Evolutionary conservation across 2,329 filamentous ascomycete genomes (phyloP).

Genomic region (Colletotrichum liaoningense): DNA sequence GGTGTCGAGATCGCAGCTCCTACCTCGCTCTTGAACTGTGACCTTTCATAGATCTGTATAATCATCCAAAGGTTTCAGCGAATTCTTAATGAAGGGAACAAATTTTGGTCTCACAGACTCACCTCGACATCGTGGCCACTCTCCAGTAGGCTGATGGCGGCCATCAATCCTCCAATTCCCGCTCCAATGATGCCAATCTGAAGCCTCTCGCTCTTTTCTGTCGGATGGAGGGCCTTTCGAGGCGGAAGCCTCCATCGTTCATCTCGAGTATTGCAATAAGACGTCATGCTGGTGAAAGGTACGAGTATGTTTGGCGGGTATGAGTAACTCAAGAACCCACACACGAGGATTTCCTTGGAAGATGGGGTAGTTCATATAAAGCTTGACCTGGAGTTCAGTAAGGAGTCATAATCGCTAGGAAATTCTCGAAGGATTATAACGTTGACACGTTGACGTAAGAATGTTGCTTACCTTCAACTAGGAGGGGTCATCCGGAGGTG

Average conservation of each 20-base stretch:
- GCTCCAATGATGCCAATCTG: neutral
- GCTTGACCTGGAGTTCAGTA: no score
- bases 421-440: no score
- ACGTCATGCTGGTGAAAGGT: neutral
- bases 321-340: neutral
- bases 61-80: neutral
- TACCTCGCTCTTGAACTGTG: neutral
- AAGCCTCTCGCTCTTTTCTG: neutral
- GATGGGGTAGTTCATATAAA: no score
- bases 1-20: neutral
- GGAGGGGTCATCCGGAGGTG: neutral
- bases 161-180: neutral
- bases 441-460: no score
- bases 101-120: neutral
- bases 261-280: neutral
- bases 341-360: neutral
- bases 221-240: neutral
- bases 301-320: neutral
- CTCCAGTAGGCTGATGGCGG: neutral
- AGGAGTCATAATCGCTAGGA: no score
- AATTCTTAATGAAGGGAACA: neutral
- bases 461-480: neutral
- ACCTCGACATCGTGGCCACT: conserved; percentile 7
- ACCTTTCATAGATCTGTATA: neutral
- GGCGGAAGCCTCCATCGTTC: neutral